phyloP scores from a whole-genome alignment of 1,284 basidiomycete species.

The Stereum hirsutum region DNA sequence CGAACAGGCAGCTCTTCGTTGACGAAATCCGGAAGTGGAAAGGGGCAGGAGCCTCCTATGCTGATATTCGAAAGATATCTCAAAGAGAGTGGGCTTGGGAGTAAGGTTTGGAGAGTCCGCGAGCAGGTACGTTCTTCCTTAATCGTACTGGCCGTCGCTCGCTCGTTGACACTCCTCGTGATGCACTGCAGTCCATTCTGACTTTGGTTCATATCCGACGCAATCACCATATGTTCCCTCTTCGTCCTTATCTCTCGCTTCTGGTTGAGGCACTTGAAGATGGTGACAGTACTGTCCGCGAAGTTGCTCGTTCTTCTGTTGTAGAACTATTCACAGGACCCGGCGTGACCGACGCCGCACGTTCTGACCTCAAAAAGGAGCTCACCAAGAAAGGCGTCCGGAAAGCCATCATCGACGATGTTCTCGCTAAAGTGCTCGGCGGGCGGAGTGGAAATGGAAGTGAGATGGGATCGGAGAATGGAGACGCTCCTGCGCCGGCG shows the following conservation, averaged over 20 bases:
- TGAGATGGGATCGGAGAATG: slow-evolving; percentile 44
- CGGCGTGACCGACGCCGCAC: slow-evolving; percentile 75
- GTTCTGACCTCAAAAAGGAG: slow-evolving; percentile 90
- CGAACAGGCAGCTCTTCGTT: slow-evolving; percentile 31
- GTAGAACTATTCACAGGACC: slow-evolving; percentile 81
- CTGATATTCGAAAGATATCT: slow-evolving; percentile 71
- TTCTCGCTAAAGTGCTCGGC: slow-evolving; percentile 53
- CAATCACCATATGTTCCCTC: slow-evolving; percentile 62
- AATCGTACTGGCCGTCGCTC: not conserved
- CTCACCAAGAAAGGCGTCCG: slow-evolving; percentile 78
- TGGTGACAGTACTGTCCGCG: slow-evolving; percentile 83
- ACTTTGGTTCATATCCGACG: slow-evolving; percentile 62
- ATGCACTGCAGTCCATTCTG: slow-evolving; percentile 42
- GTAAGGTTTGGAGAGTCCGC: slow-evolving; percentile 75
- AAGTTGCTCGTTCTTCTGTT: slow-evolving; percentile 73
- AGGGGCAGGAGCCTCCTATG: slow-evolving; percentile 69
- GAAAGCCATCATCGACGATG: slow-evolving; percentile 74
- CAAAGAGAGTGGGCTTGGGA: slow-evolving; percentile 64
- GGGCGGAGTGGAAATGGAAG: slow-evolving; percentile 34
- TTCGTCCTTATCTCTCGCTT: slow-evolving; percentile 73
- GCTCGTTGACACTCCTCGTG: not conserved
- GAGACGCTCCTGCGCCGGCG: slow-evolving; percentile 27
- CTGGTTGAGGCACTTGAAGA: slow-evolving; percentile 88
- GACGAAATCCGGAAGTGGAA: slow-evolving; percentile 46
- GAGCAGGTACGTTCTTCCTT: slow-evolving; percentile 54